These are phyloP conservation scores for Butyriboletus appendiculatus DNA, from an alignment of 1,284 basidiomycete species.

Conservation along the genomic window DNA sequence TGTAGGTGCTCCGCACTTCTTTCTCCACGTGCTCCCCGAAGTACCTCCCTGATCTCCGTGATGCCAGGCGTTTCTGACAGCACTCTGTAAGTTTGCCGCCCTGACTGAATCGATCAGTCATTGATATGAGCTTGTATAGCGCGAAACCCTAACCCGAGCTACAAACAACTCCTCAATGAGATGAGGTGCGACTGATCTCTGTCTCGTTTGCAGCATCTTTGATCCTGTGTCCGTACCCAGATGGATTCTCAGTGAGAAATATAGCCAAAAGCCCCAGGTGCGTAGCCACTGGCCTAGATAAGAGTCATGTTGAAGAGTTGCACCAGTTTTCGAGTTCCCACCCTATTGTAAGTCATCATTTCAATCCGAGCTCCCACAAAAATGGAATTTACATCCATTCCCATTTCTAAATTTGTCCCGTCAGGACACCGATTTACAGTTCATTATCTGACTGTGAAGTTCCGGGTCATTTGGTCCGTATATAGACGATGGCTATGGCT, in stretches of 20 bases:
- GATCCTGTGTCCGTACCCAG: conserved; percentile 32
- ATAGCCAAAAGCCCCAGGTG: conserved; percentile 85
- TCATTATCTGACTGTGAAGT: conserved; percentile 27
- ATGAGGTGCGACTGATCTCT: conserved; percentile 51
- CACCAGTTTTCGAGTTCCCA: conserved; percentile 71
- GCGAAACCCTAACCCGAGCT: conserved; percentile 73
- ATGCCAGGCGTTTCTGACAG: conserved; percentile 73
- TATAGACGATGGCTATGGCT: neutral
- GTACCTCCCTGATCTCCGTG: neutral
- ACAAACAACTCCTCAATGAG: conserved; percentile 74
- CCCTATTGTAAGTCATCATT: conserved; percentile 61
- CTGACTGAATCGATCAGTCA: conserved; percentile 5
- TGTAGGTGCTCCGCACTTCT: conserved; percentile 41
- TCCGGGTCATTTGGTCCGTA: neutral
- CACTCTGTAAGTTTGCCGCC: conserved; percentile 46
- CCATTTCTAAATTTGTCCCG: neutral
- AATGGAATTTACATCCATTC: neutral
- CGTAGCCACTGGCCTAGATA: conserved; percentile 17
- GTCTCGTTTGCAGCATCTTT: neutral
- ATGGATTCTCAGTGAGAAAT: conserved; percentile 61
- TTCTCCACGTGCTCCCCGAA: neutral
- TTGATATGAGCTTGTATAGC: conserved; percentile 35
- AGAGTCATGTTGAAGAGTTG: conserved; percentile 1
- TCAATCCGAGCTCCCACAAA: no score
- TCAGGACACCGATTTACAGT: conserved; percentile 33